These are phyloP conservation scores for Globomyces pollinis-pini DNA, from an alignment of 192 early-diverging fungal species.

Conservation along the genomic window DNA sequence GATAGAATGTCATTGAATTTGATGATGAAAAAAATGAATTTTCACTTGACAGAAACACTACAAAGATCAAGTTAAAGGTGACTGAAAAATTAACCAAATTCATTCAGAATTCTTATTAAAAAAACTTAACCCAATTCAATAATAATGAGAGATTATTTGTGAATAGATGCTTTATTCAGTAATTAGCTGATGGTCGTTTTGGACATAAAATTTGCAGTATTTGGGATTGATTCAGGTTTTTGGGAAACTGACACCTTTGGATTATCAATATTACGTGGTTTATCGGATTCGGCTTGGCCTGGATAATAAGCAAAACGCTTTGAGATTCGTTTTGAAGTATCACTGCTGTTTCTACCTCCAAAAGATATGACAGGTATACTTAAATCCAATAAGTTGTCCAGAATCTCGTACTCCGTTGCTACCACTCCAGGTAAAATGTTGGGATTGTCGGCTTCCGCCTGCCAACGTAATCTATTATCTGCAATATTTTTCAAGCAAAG, in stretches of 20 bases:
- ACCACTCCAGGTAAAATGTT: slow-evolving; percentile 24
- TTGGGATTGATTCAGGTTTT: not conserved
- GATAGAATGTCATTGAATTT: slow-evolving; percentile 12
- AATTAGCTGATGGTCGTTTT: not conserved
- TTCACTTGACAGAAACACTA: no score
- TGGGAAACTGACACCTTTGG: not conserved
- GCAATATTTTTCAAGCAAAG: slow-evolving; percentile 39
- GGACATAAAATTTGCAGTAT: not conserved
- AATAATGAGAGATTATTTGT: not conserved
- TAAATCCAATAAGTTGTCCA: slow-evolving; percentile 4
- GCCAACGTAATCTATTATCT: slow-evolving; percentile 40
- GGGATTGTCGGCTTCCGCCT: slow-evolving; percentile 34
- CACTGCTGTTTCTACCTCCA: slow-evolving; percentile 5
- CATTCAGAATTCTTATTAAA: not conserved
- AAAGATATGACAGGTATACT: not conserved
- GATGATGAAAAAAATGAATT: no score
- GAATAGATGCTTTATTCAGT: not conserved
- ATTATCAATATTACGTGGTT: not conserved
- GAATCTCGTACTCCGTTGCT: slow-evolving; percentile 3
- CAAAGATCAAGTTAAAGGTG: no score
- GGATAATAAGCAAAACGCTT: not conserved
- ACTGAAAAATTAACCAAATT: no score
- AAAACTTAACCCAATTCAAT: not conserved
- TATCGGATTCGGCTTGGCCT: not conserved
- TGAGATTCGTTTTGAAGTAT: not conserved